Evolutionary conservation across 768 basidiomycete species (phyloP), one percentile per base, ranked within the genome.

Genomic region (Tricholoma hemisulphureum): DNA sequence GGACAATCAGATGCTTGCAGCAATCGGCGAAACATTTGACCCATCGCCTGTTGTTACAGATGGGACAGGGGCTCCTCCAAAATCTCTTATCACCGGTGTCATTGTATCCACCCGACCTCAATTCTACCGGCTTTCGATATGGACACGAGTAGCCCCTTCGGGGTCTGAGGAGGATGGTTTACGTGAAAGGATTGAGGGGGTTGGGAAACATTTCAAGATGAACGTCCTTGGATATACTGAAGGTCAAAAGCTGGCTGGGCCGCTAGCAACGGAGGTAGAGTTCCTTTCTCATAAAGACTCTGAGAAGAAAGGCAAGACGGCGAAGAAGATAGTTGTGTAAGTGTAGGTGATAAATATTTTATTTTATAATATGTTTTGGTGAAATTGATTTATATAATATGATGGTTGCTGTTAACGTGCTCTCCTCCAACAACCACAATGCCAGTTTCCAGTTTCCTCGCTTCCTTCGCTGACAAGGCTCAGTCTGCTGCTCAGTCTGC

Each of bases 21-120:
- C 96, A 45, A 99, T 99, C 63, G 97, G 97, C 53, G 97, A 99
- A 76, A 99, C 95, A 0, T 98, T 97, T 71, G 97, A 98, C 73
- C 93, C 95, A 14, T 83, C 87, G 54, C 82, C 92, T 49, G 81
- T 86, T 21, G 68, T 69, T 58, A 67, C 74, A 46, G 82, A 77
- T 70, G 60, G 80, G 74, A 45, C 62, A 61, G 69, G 62, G 51
- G 72, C 72, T 16, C 78, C 75, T 37, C 77, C 77, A 7, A 78
- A 80, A 62, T 86, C 87, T 34, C 77, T 93, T 63, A 88, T 89
- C 64, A 98, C 95, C 0, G 95, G 95, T 51, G 95, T 97, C 52
- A 98, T 99, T 65, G 89, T 98, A 46, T 95, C 93, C 4, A 88
- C 92, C 43, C 89, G 97, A 63, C 94, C 93, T 57, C 87, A 89